Evolutionary conservation across 106 monocot genomes (phyloP), one percentile per base, ranked within the genome.

Genomic region (Phalaenopsis aphrodite): DNA sequence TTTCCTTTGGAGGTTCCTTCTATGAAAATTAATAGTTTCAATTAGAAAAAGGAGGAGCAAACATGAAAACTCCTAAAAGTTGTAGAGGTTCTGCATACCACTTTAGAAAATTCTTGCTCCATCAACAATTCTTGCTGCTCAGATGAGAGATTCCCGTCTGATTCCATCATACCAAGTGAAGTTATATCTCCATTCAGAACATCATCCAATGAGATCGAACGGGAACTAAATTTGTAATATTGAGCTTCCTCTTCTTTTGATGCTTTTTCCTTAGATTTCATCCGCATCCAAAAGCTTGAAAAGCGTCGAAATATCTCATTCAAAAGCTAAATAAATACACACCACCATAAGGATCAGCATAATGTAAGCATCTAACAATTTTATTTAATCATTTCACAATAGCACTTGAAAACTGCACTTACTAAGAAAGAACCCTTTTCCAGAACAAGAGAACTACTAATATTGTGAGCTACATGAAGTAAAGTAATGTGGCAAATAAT

Each of bases 141-240:
- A 77, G 78, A 71, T 52, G 83, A 71, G 5, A 82, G 43, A 56
- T 18, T 78, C 16, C 38, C 87, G 75, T 89, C 90, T 38, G 86
- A 76, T 81, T 88, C 87, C 30, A 72, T 14, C 0, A 79, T 73
- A 72, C 41, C 75, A 48, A 93, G 82, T 68, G 77, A 58, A 69
- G 79, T 73, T 42, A 86, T 71, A 71, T 85, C 80, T 52, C 79
- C 81, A 48, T 85, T 81, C 77, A 97, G 39, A 77, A 96, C 72
- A 23, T 90, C 90, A 77, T 94, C 88, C 46, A 94, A 77, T 72
- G 72, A 79, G 56, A 94, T 75, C 16, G 68, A 82, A 81, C 97
- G 94, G 75, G 92, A 86, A 57, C 72, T 90, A 80, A 98, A 98
- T 76, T 87, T 91, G 42, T 79, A 88, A 58, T 78, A 80, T 82